These are phyloP conservation scores for Claviceps citrina DNA, from an alignment of 2,329 filamentous ascomycete species.

Conservation along the genomic window DNA sequence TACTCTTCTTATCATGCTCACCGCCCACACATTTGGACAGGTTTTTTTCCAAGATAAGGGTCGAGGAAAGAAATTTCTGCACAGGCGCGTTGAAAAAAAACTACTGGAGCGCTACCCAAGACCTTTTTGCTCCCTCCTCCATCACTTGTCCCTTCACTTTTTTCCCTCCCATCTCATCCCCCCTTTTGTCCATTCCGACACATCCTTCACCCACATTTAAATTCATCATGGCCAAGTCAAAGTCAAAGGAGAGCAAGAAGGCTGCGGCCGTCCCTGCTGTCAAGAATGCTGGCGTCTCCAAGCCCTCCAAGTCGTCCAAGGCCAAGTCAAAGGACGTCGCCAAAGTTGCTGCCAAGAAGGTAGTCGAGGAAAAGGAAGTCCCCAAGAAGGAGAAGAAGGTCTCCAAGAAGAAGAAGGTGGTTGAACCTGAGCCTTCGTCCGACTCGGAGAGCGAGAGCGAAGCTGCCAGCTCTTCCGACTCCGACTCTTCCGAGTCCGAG, in stretches of 20 bases:
- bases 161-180: neutral
- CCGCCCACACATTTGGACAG: constrained; percentile 23
- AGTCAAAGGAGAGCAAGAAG: constrained; percentile 40
- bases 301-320: constrained; percentile 49
- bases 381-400: constrained; percentile 35
- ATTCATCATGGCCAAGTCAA: constrained; percentile 46
- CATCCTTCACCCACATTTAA: neutral
- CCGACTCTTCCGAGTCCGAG: constrained; percentile 20
- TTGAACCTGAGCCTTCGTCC: constrained; percentile 26
- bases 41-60: too few relatives aligned
- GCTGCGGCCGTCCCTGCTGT: constrained; percentile 38
- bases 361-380: constrained; percentile 27
- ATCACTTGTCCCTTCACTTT: neutral
- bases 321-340: constrained; percentile 51
- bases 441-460: constrained; percentile 21
- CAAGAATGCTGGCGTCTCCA: constrained; percentile 53
- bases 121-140: neutral
- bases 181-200: neutral
- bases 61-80: constrained; percentile 17
- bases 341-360: constrained; percentile 42
- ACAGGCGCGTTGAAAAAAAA: constrained; percentile 10
- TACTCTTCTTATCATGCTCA: constrained; percentile 11
- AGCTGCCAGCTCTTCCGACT: constrained; percentile 12
- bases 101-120: constrained; percentile 4
- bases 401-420: constrained; percentile 30